A percentile compares a stretch with the other conserved stretches of the same genome.
Conservation (phyloP, 2,329 filamentous ascomycete genomes). For the Volutella citrinella region DNA sequence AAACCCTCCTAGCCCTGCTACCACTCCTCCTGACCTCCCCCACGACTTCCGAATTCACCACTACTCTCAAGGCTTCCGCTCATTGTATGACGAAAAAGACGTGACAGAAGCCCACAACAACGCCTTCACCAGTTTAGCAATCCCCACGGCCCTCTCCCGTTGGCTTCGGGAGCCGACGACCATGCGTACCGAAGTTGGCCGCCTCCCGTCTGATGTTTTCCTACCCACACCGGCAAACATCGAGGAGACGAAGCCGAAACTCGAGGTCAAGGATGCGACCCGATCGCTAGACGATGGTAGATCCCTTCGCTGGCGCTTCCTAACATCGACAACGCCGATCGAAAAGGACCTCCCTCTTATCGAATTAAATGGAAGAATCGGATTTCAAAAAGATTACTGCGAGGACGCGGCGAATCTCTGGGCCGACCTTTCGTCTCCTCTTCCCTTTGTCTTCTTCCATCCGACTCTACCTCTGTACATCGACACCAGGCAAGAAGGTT, state of each 20-base stretch:
- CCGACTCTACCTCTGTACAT: constrained; percentile 87
- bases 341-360: constrained; percentile 57
- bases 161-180: constrained; percentile 77
- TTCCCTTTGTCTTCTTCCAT: constrained; percentile 84
- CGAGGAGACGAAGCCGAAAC: constrained; percentile 39
- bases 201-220: constrained; percentile 67
- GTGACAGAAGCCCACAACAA: constrained; percentile 66
- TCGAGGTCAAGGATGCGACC: constrained; percentile 49
- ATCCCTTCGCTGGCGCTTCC: constrained; percentile 65
- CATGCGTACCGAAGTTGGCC: constrained; percentile 65
- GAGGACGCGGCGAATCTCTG: constrained; percentile 64
- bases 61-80: constrained; percentile 73
- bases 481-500: constrained; percentile 85
- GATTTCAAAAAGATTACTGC: constrained; percentile 71
- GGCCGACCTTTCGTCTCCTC: constrained; percentile 60
- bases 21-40: constrained; percentile 64
- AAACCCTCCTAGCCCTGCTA: constrained; percentile 72
- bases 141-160: constrained; percentile 69
- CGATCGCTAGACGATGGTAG: constrained; percentile 31
- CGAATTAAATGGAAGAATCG: constrained; percentile 76
- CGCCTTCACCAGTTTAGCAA: constrained; percentile 70
- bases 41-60: constrained; percentile 63
- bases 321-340: constrained; percentile 51
- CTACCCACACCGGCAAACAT: constrained; percentile 45
- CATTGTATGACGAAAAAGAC: constrained; percentile 64